Percentiles rank a stretch among this genome's conserved stretches.
Evolutionary conservation across 768 basidiomycete species (phyloP).

Genomic region (Rhodotorula diobovata): DNA sequence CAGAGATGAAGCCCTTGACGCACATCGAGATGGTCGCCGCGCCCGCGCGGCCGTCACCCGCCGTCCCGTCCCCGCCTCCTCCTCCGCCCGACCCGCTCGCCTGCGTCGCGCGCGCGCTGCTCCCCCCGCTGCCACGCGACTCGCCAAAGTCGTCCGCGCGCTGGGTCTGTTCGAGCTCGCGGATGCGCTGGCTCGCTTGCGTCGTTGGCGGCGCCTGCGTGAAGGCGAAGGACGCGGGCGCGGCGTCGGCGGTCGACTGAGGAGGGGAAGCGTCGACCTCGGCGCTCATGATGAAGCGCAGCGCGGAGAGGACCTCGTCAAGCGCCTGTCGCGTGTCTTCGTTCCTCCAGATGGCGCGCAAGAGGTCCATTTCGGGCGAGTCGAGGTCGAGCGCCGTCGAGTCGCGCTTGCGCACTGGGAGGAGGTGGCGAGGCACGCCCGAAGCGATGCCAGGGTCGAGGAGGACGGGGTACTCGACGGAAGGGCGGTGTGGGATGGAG

Average conservation of each 20-base stretch:
- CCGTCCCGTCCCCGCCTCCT: no score
- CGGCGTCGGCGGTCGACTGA: not conserved
- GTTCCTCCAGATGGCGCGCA: slow-evolving; percentile 18
- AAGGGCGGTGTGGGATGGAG: slow-evolving; percentile 38
- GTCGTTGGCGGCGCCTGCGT: not conserved
- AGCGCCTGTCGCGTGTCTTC: slow-evolving; percentile 2
- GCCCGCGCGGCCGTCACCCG: not conserved
- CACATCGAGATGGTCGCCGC: slow-evolving; percentile 8
- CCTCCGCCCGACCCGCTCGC: not conserved
- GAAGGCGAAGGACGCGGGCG: not conserved
- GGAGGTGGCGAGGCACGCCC: slow-evolving; percentile 14
- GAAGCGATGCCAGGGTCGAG: slow-evolving; percentile 26
- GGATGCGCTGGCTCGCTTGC: slow-evolving; percentile 20
- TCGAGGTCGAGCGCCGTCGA: slow-evolving; percentile 1
- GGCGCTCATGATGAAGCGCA: slow-evolving; percentile 19
- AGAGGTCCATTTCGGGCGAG: slow-evolving; percentile 4
- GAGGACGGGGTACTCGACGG: slow-evolving; percentile 36
- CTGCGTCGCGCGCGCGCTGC: not conserved
- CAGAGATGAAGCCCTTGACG: slow-evolving; percentile 20
- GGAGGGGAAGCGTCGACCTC: not conserved
- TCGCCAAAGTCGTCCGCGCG: slow-evolving; percentile 41
- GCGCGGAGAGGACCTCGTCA: slow-evolving; percentile 19
- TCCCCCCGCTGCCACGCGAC: not conserved
- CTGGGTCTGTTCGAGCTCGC: slow-evolving; percentile 19
- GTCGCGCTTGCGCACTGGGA: not conserved